Base-by-base conservation (phyloP, 1,139 yeast genomes). In the Yamadazyma songkhlaensis region DNA sequence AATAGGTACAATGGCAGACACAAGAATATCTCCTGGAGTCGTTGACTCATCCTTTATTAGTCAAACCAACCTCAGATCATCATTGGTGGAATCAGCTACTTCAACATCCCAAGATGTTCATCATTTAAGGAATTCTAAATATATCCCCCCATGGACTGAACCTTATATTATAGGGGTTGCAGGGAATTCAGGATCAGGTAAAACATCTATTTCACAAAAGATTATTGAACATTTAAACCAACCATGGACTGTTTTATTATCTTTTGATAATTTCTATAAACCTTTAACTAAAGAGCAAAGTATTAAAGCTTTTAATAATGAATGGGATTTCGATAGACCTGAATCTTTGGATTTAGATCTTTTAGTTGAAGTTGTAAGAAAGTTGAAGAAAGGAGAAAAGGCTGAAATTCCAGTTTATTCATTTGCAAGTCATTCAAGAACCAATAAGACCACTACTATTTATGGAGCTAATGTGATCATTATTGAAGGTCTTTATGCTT, bases 91-190 rank as follows among this genome's bases (percentile, higher is more conserved):
- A 12, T 6, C 13, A 9, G 20, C 17, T 6, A 13, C 20, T 6
- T 17, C 25, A n/a, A 9, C 38, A 12, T 9, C 27, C n/a, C 28
- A 35, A 17, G 25, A 24, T 11, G 21, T 38, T 10, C 38, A 38
- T 21, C 32, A 34, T 22, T 28, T 35, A 15, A 30, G 31, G 3
- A 27, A 33, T 11, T 33, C 53, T 3, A 55, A 60, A 21, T 85
- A 86, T 54, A 75, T 78, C 11, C 97, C 97, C 3, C 97, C 97
- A 17, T 92, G 97, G 97, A 82, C 88, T 2, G 89, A 88, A 43
- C 97, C 97, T 0, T 92, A 89, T 55, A 81, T 92, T 36, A 90
- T 92, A 45, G 98, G 97, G 6, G 79, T 92, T 13, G 97, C 97
- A 0, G 98, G 98, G 1, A 81, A 85, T 39, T 84, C 95, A 15